phyloP scores from a whole-genome alignment of 495 filamentous ascomycete genomes.

The Lophiostoma macrostomum region DNA sequence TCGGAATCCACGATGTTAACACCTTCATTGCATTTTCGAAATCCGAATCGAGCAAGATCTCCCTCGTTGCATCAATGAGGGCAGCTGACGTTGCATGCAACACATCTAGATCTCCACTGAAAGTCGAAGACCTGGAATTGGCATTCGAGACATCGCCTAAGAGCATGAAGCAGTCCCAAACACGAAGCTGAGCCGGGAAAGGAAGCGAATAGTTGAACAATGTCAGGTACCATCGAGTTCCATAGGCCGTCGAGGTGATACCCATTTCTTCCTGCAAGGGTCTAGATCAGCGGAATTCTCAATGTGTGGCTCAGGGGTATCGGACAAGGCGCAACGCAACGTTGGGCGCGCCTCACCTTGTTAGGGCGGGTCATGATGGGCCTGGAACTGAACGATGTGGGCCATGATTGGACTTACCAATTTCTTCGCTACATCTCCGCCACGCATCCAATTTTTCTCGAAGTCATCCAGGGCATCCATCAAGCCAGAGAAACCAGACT shows the following conservation, averaged over 20 bases:
- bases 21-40: constrained; percentile 99
- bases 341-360: no score
- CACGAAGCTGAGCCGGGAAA: constrained; percentile 92
- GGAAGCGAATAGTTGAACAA: constrained; percentile 97
- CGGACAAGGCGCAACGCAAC: constrained; percentile 7
- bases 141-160: constrained; percentile 64
- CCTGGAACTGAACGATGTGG: neutral
- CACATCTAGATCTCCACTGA: constrained; percentile 69
- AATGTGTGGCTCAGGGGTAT: constrained; percentile 3
- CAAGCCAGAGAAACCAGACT: constrained; percentile 77
- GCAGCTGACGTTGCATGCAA: constrained; percentile 89
- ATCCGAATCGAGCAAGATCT: constrained; percentile 87
- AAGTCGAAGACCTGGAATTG: constrained; percentile 29
- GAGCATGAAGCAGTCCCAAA: constrained; percentile 99
- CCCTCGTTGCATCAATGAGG: constrained; percentile 85
- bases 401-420: constrained; percentile 57
- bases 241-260: constrained; percentile 87
- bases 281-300: constrained; percentile 10
- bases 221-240: constrained; percentile 95
- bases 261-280: constrained; percentile 65
- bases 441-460: constrained; percentile 76
- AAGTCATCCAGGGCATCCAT: constrained; percentile 89
- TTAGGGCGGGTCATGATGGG: neutral
- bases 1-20: constrained; percentile 90
- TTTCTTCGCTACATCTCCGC: constrained; percentile 69